These are phyloP conservation scores for Pyricularia pennisetigena DNA, from an alignment of 2,329 filamentous ascomycete species.

Conservation along the genomic window DNA sequence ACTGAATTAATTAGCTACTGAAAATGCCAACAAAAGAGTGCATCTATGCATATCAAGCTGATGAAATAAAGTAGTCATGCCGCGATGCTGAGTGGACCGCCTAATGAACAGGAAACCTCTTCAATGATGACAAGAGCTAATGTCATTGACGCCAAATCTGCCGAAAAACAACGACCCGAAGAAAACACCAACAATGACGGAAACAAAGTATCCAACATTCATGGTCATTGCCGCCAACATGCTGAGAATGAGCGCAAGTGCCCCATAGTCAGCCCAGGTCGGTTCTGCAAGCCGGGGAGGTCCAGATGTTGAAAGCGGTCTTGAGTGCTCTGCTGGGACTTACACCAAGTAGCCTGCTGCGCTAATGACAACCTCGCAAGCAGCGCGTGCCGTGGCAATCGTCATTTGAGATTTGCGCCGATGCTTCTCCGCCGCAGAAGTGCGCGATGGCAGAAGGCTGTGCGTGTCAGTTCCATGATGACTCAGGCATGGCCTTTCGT, in stretches of 20 bases:
- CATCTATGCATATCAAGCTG: too few species aligned
- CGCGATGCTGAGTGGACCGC: too few species aligned
- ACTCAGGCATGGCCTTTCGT: slow-evolving; percentile 42
- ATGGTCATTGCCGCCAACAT: slow-evolving; percentile 88
- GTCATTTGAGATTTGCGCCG: slow-evolving; percentile 63
- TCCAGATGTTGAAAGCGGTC: background rate
- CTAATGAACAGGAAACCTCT: too few species aligned
- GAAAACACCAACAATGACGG: slow-evolving; percentile 66
- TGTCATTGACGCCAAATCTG: slow-evolving; percentile 36
- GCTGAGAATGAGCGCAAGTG: slow-evolving; percentile 31
- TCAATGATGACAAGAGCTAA: background rate
- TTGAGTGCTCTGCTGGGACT: slow-evolving; percentile 30
- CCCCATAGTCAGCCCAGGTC: background rate
- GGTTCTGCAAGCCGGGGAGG: background rate
- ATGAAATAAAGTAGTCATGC: too few species aligned
- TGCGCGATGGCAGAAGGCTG: slow-evolving; percentile 70
- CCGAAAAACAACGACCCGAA: slow-evolving; percentile 74
- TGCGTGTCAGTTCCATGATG: slow-evolving; percentile 56
- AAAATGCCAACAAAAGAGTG: too few species aligned
- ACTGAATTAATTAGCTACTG: too few species aligned
- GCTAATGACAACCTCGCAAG: slow-evolving; percentile 60
- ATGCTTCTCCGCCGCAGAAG: slow-evolving; percentile 52
- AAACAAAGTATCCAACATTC: slow-evolving; percentile 72
- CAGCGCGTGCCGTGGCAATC: slow-evolving; percentile 65
- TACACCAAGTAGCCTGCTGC: slow-evolving; percentile 80